A percentile compares a stretch with the other conserved stretches of the same genome.
Evolutionary conservation across 2,329 filamentous ascomycete genomes (phyloP).

Genomic region (Eutypella sp.): DNA sequence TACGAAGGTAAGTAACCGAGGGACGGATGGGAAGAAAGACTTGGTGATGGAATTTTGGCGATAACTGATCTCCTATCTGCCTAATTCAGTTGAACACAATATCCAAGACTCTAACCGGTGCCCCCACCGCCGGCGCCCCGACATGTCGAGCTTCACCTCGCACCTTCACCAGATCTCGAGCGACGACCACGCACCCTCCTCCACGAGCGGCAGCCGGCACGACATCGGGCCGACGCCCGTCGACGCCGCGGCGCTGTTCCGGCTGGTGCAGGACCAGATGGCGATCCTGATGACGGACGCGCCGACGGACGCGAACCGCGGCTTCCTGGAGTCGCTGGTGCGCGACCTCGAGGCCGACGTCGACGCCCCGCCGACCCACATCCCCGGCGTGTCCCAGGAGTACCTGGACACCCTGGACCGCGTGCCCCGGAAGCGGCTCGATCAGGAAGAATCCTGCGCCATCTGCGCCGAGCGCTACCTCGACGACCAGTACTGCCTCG

Average conservation of each 20-base stretch:
- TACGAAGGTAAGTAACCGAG: slow-evolving; percentile 25
- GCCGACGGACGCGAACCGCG: slow-evolving; percentile 43
- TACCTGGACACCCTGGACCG: slow-evolving; percentile 57
- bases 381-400: slow-evolving; percentile 53
- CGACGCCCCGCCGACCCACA: slow-evolving; percentile 43
- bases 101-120: slow-evolving; percentile 42
- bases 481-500: slow-evolving; percentile 57
- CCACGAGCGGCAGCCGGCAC: slow-evolving; percentile 16
- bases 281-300: slow-evolving; percentile 44
- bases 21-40: no score
- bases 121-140: slow-evolving; percentile 45
- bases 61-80: background rate
- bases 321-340: slow-evolving; percentile 47
- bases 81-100: slow-evolving; percentile 57
- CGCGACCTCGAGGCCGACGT: slow-evolving; percentile 44
- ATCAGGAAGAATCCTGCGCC: slow-evolving; percentile 49
- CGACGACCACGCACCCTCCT: slow-evolving; percentile 18
- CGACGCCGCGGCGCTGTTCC: slow-evolving; percentile 53
- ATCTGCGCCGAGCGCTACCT: slow-evolving; percentile 60
- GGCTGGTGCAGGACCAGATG: slow-evolving; percentile 55
- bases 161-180: slow-evolving; percentile 49
- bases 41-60: no score
- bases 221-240: slow-evolving; percentile 55
- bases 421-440: slow-evolving; percentile 47
- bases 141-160: slow-evolving; percentile 60